These are phyloP conservation scores for Scedosporium apiospermum DNA, from an alignment of 2,329 filamentous ascomycete species.

Conservation along the genomic window DNA sequence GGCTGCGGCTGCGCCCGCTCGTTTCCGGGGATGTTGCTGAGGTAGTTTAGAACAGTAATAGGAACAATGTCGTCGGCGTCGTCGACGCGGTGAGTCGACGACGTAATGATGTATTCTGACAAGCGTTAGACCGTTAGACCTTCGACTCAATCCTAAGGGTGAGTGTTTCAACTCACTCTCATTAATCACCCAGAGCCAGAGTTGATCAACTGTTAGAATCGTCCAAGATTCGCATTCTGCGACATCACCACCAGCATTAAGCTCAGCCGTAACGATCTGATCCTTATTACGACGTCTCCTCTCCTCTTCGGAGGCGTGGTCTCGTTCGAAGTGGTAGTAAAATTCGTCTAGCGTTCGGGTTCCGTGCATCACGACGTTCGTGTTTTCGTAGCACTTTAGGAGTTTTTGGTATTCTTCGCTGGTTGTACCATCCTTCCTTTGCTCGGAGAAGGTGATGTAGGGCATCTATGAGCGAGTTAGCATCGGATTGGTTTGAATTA, in stretches of 20 bases:
- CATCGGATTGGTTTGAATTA: not conserved
- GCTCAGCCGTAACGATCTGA: constrained; percentile 9
- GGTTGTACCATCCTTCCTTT: not conserved
- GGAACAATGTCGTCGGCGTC: not conserved
- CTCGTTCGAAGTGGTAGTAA: constrained; percentile 11
- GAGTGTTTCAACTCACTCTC: constrained; percentile 5
- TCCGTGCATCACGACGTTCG: constrained; percentile 7
- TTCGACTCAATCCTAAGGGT: not conserved
- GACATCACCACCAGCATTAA: not conserved
- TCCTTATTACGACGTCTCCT: constrained; percentile 6
- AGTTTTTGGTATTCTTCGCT: constrained; percentile 1
- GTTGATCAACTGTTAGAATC: constrained; percentile 11
- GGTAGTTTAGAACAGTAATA: not conserved
- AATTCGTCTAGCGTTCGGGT: constrained; percentile 11
- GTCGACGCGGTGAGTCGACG: constrained; percentile 1
- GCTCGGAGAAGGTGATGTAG: not conserved
- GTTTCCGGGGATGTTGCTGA: not conserved
- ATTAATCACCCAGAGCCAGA: constrained; percentile 12
- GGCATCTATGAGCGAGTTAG: not conserved
- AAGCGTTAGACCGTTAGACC: not conserved
- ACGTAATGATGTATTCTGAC: constrained; percentile 1
- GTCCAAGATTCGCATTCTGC: not conserved
- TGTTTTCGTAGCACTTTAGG: not conserved
- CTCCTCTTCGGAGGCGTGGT: not conserved
- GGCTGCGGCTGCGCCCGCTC: not conserved